Base-by-base conservation (phyloP, 1,284 basidiomycete species). In the Tilletia setariae region DNA sequence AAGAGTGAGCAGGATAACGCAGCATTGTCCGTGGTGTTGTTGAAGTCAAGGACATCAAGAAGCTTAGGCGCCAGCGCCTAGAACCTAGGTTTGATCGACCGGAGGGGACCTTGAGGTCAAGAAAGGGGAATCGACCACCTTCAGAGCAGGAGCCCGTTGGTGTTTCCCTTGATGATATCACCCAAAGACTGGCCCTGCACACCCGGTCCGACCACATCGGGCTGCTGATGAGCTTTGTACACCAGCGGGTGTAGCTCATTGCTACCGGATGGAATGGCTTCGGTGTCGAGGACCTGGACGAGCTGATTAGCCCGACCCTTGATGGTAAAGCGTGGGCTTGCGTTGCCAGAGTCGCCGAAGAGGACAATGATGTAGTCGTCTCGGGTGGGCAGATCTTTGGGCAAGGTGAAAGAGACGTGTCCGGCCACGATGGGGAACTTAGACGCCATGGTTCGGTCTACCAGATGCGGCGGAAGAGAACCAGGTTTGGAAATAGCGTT, bases 351-450 rank as follows among this genome's bases (percentile, higher is more conserved):
- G 67, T 76, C 75, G 25, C 75, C 75, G 28, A 76, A 68, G 40
- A 76, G 68, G 8, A 76, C 75, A 11, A 76, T 70, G 42, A 75
- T 70, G 66, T 76, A 76, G 67, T 73, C 70, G 62, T 71, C 40
- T 21, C 75, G 68, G 28, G 49, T 46, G 23, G 66, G 62, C 21
- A 71, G 47, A 42, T 70, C 44, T 21, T 43, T 23, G 13, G 75
- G 75, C 11, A 76, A 49, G 15, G 63, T 70, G 53, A 76, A 67
- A 2, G 53, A 56, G 16, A 70, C 68, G 23, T 67, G 64, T 30
- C 70, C 72, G 15, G n/a, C 47, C 15, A 49, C 47, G 25, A 75
- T 61, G 16, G 47, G 47, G 64, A 76, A 73, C 42, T 67, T 63
- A 16, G 68, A 42, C 1, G 74, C 75, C 13, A 76, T 65, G 21